These are phyloP conservation scores for Grosmannia huntii DNA, from an alignment of 2,329 filamentous ascomycete species.

Conservation along the genomic window DNA sequence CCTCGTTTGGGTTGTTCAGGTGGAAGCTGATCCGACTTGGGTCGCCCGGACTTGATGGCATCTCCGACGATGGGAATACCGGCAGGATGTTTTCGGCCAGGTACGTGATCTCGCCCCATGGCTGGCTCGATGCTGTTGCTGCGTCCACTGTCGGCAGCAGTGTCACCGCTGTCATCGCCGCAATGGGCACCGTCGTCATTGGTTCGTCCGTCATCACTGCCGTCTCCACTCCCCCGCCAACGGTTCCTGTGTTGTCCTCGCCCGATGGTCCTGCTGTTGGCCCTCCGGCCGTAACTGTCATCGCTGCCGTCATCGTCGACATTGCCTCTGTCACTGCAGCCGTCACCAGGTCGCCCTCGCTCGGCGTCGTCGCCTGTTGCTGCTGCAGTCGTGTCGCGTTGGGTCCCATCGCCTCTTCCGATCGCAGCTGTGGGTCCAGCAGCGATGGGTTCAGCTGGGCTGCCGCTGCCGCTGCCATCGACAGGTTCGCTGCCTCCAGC, in stretches of 20 bases:
- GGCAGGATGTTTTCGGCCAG: conserved; percentile 21
- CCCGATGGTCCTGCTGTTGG: neutral
- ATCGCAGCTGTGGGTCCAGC: conserved; percentile 33
- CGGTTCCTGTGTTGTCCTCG: neutral
- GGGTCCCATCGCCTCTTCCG: conserved; percentile 12
- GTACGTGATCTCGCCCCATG: conserved; percentile 43
- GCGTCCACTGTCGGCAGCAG: conserved; percentile 3
- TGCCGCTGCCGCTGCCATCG: conserved; percentile 43
- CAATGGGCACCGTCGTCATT: conserved; percentile 7
- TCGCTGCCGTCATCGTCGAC: neutral
- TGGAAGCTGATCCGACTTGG: conserved; percentile 36
- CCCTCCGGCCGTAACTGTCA: neutral
- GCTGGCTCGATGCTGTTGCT: conserved; percentile 21
- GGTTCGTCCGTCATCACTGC: neutral
- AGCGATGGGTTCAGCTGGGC: conserved; percentile 41
- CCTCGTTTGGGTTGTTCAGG: conserved; percentile 38
- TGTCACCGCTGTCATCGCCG: conserved; percentile 3
- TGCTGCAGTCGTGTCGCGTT: neutral
- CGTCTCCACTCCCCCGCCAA: neutral
- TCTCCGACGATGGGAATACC: conserved; percentile 14
- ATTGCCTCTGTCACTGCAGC: conserved; percentile 4
- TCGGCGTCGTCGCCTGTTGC: neutral
- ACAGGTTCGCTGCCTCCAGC: conserved; percentile 36
- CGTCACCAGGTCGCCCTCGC: conserved; percentile 10
- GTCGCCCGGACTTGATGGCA: conserved; percentile 13